These are phyloP conservation scores for Mrakia gelida DNA, from an alignment of 768 basidiomycete genomes.

Conservation along the genomic window DNA sequence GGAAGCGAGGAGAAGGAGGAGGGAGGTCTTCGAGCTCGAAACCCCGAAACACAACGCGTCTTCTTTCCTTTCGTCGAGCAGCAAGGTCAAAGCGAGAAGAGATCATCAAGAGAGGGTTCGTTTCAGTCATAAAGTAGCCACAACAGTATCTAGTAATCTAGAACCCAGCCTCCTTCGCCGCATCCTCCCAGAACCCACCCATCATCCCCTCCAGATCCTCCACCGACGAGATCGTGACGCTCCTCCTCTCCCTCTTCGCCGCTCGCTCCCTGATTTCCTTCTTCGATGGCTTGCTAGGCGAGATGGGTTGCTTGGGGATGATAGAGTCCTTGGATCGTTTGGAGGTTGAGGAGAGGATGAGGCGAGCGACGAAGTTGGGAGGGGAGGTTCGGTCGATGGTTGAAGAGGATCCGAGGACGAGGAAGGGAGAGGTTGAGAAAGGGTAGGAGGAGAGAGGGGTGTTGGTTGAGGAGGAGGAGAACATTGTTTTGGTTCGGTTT, in stretches of 20 bases:
- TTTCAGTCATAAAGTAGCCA: not conserved
- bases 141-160: not conserved
- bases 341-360: slow-evolving; percentile 3
- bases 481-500: not conserved
- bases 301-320: not conserved
- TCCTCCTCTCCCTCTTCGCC: not conserved
- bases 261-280: not conserved
- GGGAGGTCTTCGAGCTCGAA: too few relatives aligned
- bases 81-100: not conserved
- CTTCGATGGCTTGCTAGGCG: slow-evolving; percentile 3
- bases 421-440: not conserved
- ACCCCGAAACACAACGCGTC: too few relatives aligned
- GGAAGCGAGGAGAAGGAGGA: too few relatives aligned
- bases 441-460: not conserved
- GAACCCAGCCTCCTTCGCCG: not conserved
- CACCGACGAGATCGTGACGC: not conserved
- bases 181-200: not conserved
- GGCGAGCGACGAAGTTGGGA: not conserved
- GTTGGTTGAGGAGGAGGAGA: slow-evolving; percentile 1
- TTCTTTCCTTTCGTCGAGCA: too few relatives aligned
- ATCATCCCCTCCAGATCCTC: not conserved
- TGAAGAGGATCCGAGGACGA: not conserved
- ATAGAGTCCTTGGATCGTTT: not conserved
- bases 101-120: not conserved
- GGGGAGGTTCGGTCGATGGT: not conserved